Percentiles rank a stretch among this genome's conserved stretches.
Conservation (phyloP, 441 rosid species). For the Macaranga tanarius region DNA sequence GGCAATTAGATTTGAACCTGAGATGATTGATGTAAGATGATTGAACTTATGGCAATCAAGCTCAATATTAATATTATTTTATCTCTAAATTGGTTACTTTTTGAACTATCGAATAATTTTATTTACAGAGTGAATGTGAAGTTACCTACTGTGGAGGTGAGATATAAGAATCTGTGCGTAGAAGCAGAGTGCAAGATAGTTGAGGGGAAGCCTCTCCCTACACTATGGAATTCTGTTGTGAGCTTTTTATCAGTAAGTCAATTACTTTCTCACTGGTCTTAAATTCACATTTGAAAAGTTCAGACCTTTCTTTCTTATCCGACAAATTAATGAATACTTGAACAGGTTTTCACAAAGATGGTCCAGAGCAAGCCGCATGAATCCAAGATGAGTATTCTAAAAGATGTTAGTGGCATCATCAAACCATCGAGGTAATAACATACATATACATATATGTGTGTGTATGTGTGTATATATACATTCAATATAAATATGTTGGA, state of each 20-base stretch:
- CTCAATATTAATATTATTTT: background rate
- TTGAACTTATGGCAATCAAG: background rate
- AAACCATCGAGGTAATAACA: conserved; percentile 49
- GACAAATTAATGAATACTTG: background rate
- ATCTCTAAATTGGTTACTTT: too few species aligned
- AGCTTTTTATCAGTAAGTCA: conserved; percentile 39
- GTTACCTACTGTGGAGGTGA: conserved; percentile 53
- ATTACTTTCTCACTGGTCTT: background rate
- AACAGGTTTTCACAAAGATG: background rate
- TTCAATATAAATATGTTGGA: background rate
- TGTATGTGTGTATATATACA: too few species aligned
- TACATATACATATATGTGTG: too few species aligned
- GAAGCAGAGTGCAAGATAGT: conserved; percentile 53
- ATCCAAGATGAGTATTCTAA: conserved; percentile 44
- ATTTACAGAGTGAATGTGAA: conserved; percentile 44
- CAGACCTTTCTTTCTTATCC: background rate
- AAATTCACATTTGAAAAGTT: background rate
- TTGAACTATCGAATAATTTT: too few species aligned
- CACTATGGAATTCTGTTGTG: conserved; percentile 49
- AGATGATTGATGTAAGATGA: too few species aligned
- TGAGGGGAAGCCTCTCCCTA: conserved; percentile 57
- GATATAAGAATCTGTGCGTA: conserved; percentile 43
- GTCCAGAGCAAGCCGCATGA: background rate
- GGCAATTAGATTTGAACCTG: too few species aligned
- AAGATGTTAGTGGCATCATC: conserved; percentile 45